Conservation (phyloP, 257 asterid genomes). For the Ilex asprella region DNA sequence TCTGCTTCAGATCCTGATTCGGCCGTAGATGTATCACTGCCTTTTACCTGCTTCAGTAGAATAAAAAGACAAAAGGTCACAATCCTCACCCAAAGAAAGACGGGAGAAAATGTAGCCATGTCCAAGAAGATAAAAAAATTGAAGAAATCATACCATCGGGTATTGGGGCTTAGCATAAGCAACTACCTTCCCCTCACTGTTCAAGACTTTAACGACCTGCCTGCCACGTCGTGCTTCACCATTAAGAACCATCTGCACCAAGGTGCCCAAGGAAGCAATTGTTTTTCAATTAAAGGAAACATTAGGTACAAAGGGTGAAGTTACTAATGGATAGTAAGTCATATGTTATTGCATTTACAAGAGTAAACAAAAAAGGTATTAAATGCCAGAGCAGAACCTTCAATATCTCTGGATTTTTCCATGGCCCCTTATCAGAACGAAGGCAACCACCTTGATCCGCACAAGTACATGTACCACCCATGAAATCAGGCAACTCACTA, state of each 20-base stretch:
- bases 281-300: background rate
- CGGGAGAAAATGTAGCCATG: slow-evolving; percentile 3
- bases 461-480: slow-evolving; percentile 88
- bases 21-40: slow-evolving; percentile 95
- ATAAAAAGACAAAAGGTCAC: slow-evolving; percentile 9
- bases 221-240: slow-evolving; percentile 79
- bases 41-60: slow-evolving; percentile 51
- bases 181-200: slow-evolving; percentile 92
- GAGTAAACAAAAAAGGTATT: background rate
- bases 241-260: slow-evolving; percentile 69
- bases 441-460: slow-evolving; percentile 87
- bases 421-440: slow-evolving; percentile 95
- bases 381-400: slow-evolving; percentile 41
- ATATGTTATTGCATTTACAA: background rate
- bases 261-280: slow-evolving; percentile 15
- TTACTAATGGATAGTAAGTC: too few species aligned
- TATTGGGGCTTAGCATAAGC: slow-evolving; percentile 83
- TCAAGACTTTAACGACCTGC: slow-evolving; percentile 87
- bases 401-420: slow-evolving; percentile 85
- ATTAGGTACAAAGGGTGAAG: background rate
- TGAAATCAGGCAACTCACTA: slow-evolving; percentile 92
- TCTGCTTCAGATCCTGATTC: slow-evolving; percentile 99
- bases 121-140: slow-evolving; percentile 1
- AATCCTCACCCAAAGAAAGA: slow-evolving; percentile 8
- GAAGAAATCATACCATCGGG: slow-evolving; percentile 40